Percentiles rank a stretch among this genome's conserved stretches.
phyloP scores from a whole-genome alignment of 805 yeast species.

The Metschnikowia lochheadii region DNA sequence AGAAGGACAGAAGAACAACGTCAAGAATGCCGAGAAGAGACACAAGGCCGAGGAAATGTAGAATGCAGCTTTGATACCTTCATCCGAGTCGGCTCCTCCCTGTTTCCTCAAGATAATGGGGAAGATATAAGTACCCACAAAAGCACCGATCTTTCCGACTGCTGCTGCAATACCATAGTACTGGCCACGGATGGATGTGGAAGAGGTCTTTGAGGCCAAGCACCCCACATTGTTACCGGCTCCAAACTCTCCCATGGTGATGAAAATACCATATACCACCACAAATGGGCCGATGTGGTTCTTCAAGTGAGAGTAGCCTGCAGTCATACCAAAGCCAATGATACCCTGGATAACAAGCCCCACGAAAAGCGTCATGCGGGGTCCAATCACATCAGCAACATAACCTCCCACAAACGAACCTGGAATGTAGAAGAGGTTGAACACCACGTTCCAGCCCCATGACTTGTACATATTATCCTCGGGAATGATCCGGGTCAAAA shows the following conservation, averaged over 20 bases:
- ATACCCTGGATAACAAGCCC: slow-evolving; percentile 75
- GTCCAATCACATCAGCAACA: slow-evolving; percentile 85
- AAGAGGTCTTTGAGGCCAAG: slow-evolving; percentile 78
- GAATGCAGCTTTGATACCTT: slow-evolving; percentile 73
- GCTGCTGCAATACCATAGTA: slow-evolving; percentile 92
- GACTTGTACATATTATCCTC: slow-evolving; percentile 62
- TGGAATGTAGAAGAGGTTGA: slow-evolving; percentile 84
- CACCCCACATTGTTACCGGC: slow-evolving; percentile 92
- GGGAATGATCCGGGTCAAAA: slow-evolving; percentile 56
- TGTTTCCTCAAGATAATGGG: slow-evolving; percentile 63
- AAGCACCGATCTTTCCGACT: slow-evolving; percentile 87
- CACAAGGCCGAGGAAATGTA: slow-evolving; percentile 79
- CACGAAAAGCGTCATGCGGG: slow-evolving; percentile 66
- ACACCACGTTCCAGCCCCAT: slow-evolving; percentile 90
- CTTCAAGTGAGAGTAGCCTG: slow-evolving; percentile 51
- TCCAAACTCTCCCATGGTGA: slow-evolving; percentile 87
- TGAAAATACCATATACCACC: slow-evolving; percentile 84
- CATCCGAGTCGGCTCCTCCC: slow-evolving; percentile 47
- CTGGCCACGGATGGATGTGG: slow-evolving; percentile 86
- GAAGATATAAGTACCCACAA: slow-evolving; percentile 84
- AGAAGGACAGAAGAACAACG: slow-evolving; percentile 69
- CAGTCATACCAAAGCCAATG: slow-evolving; percentile 83
- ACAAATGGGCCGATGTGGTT: slow-evolving; percentile 71
- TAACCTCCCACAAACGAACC: slow-evolving; percentile 88
- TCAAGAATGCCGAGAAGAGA: slow-evolving; percentile 62